Conservation (phyloP, 257 asterid species). For the Echites panduratus region DNA sequence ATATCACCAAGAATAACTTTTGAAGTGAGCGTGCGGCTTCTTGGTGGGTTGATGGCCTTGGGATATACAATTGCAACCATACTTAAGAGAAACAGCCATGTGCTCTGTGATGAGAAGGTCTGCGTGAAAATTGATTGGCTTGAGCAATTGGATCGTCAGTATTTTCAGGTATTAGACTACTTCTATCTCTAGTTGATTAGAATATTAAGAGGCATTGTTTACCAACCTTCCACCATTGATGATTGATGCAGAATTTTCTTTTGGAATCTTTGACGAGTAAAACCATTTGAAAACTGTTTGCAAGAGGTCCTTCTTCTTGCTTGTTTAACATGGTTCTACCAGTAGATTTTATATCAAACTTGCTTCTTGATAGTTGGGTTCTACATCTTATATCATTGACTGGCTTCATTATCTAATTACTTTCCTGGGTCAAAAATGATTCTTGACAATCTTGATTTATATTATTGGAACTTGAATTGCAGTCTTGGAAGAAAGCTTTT, state of each 20-base stretch:
- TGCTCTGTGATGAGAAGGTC: constrained; percentile 72
- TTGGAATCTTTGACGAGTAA: not conserved
- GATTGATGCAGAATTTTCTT: not conserved
- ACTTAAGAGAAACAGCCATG: constrained; percentile 90
- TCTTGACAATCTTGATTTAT: not conserved
- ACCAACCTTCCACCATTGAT: not conserved
- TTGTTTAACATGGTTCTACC: not conserved
- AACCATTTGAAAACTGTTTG: not conserved
- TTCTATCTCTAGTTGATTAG: not conserved
- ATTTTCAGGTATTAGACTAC: constrained; percentile 61
- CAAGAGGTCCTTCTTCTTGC: not conserved
- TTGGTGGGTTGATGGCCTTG: constrained; percentile 97
- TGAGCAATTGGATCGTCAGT: constrained; percentile 85
- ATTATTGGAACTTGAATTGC: not conserved
- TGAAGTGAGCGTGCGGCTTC: constrained; percentile 97
- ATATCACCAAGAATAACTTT: constrained; percentile 99
- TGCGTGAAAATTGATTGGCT: constrained; percentile 94
- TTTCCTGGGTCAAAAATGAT: not conserved
- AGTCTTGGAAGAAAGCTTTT: not conserved
- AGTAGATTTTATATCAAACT: not conserved
- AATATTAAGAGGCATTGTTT: not conserved
- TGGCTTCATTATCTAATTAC: not conserved
- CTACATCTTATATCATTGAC: not conserved
- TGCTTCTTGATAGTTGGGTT: not conserved
- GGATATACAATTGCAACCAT: constrained; percentile 97